phyloP scores from a whole-genome alignment of 176 grass and related monocot genomes.

The Musa itinerans region DNA sequence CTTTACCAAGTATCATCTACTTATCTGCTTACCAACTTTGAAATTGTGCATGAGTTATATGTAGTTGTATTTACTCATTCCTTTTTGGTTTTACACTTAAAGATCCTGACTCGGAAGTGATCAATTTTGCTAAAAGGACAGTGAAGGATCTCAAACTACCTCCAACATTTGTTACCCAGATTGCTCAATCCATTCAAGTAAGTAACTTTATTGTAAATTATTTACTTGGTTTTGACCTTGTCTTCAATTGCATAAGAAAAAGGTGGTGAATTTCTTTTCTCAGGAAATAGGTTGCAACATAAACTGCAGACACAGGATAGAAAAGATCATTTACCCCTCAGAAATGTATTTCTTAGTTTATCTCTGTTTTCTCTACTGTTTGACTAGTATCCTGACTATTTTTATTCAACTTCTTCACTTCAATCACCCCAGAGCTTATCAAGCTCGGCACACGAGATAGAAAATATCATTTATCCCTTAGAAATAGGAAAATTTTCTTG shows the following conservation, averaged over 20 bases:
- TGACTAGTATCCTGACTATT: background rate
- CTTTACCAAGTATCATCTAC: background rate
- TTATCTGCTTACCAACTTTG: background rate
- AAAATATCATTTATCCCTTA: background rate
- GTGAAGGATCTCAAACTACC: conserved; percentile 90
- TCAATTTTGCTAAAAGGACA: conserved; percentile 73
- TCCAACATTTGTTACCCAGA: conserved; percentile 58
- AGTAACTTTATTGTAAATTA: background rate
- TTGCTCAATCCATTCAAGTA: conserved; percentile 89
- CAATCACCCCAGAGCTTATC: too few species aligned
- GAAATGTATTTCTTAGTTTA: background rate
- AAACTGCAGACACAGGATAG: background rate
- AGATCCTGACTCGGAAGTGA: conserved; percentile 89
- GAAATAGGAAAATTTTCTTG: background rate
- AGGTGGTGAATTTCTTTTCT: too few species aligned
- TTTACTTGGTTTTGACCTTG: background rate
- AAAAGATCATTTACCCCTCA: background rate
- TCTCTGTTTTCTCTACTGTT: background rate
- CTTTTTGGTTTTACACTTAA: conserved; percentile 4
- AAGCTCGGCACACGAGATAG: background rate
- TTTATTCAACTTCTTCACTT: background rate
- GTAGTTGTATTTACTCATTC: background rate
- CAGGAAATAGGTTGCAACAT: too few species aligned
- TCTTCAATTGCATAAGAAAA: background rate
- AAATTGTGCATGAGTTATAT: background rate